Conservation (phyloP, 805 yeast species). For the Teunomyces funiuensis region DNA sequence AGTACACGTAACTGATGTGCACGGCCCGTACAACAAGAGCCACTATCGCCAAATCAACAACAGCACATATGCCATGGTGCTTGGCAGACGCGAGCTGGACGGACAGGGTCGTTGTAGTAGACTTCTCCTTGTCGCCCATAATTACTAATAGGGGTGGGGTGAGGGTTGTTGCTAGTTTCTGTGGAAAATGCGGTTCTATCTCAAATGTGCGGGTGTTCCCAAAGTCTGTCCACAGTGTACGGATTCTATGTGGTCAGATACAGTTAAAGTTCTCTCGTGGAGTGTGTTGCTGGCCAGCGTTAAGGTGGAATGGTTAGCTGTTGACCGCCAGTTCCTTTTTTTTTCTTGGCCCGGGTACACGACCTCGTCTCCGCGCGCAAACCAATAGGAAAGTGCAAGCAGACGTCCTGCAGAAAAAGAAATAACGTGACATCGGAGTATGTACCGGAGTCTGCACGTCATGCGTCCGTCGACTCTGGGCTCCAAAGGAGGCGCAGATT, state of each 20-base stretch:
- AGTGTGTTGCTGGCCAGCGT: not conserved
- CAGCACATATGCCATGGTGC: not conserved
- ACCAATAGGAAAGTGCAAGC: too few species aligned
- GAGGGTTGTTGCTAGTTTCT: not conserved
- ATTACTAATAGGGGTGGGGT: not conserved
- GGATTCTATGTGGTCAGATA: not conserved
- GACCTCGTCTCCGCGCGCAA: too few species aligned
- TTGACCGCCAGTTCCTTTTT: not conserved
- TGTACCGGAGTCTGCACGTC: too few species aligned
- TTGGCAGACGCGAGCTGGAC: not conserved
- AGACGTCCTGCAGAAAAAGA: too few species aligned
- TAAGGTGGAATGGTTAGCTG: not conserved
- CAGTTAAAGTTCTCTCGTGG: not conserved
- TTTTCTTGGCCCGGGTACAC: not conserved
- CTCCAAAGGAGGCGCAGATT: too few species aligned
- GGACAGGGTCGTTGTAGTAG: not conserved
- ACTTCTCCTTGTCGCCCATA: slow-evolving; percentile 4
- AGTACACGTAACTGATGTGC: not conserved
- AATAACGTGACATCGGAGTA: too few species aligned
- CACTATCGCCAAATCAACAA: slow-evolving; percentile 1
- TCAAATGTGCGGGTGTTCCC: not conserved
- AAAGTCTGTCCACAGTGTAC: not conserved
- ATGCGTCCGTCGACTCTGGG: too few species aligned
- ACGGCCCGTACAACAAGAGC: not conserved
- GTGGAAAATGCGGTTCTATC: not conserved